Conservation (phyloP, 768 basidiomycete genomes). For the Termitomyces sp. region DNA sequence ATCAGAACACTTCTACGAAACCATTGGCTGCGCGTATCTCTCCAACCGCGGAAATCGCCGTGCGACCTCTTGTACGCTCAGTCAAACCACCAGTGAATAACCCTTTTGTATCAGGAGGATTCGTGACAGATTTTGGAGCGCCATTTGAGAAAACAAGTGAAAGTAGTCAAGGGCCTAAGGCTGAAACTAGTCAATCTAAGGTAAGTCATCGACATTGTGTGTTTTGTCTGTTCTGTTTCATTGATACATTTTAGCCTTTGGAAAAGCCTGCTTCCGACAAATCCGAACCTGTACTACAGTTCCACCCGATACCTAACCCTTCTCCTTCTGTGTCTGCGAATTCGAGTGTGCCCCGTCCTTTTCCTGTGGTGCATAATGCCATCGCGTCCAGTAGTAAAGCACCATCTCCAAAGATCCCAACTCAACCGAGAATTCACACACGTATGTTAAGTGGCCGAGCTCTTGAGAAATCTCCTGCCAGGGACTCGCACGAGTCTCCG, state of each 20-base stretch:
- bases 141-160: neutral
- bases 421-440: neutral
- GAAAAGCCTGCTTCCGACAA: neutral
- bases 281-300: neutral
- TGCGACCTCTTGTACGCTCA: neutral
- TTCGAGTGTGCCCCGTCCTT: neutral
- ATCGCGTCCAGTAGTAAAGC: constrained; percentile 39
- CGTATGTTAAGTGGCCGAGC: constrained; percentile 20
- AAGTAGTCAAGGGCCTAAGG: neutral
- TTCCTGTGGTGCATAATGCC: constrained; percentile 22
- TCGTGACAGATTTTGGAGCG: constrained; percentile 43
- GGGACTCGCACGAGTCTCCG: constrained; percentile 18
- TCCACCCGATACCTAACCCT: neutral
- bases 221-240: neutral
- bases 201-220: constrained; percentile 6
- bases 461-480: constrained; percentile 20
- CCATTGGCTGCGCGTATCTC: neutral
- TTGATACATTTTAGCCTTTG: neutral
- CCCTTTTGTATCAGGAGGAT: constrained; percentile 53
- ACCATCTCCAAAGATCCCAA: constrained; percentile 16
- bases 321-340: neutral
- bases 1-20: neutral
- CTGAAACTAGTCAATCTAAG: neutral
- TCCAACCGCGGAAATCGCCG: constrained; percentile 4
- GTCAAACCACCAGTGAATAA: constrained; percentile 28